A percentile compares a stretch with the other conserved stretches of the same genome.
Evolutionary conservation across 1,139 yeast genomes (phyloP).

Genomic region (Kodamaea suecica): DNA sequence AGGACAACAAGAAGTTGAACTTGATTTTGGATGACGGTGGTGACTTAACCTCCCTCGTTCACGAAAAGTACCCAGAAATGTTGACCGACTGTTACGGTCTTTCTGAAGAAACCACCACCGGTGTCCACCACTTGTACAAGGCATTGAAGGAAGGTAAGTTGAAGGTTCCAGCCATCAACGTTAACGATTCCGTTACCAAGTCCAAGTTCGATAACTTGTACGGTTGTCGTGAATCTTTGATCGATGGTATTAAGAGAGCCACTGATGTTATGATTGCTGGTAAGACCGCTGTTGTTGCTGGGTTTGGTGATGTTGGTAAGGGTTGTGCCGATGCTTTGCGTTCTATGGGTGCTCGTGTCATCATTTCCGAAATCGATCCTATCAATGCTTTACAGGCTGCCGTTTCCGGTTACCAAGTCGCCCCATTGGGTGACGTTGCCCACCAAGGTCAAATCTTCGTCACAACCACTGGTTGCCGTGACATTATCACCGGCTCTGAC

Average conservation of each 20-base stretch:
- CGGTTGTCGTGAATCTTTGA: conserved; percentile 99
- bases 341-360: conserved; percentile 99
- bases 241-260: conserved; percentile 99
- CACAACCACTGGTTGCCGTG: conserved; percentile 99
- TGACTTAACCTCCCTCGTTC: conserved; percentile 95
- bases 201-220: conserved; percentile 99
- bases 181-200: conserved; percentile 98
- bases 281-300: conserved; percentile 98
- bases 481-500: conserved; percentile 88
- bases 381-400: conserved; percentile 99
- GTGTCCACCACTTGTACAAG: conserved; percentile 99
- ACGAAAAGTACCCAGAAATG: conserved; percentile 98
- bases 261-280: conserved; percentile 99
- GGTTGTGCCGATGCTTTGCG: conserved; percentile 99
- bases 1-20: conserved; percentile 94
- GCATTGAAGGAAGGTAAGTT: conserved; percentile 86
- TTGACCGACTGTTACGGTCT: conserved; percentile 92
- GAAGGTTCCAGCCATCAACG: conserved; percentile 99
- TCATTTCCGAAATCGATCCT: conserved; percentile 97
- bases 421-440: conserved; percentile 94
- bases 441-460: conserved; percentile 95
- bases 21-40: conserved; percentile 99
- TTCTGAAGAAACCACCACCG: conserved; percentile 99
- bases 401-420: conserved; percentile 97
- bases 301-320: conserved; percentile 99